A percentile compares a stretch with the other conserved stretches of the same genome.
These are phyloP conservation scores for Agrocybe praecox DNA, from an alignment of 768 basidiomycete genomes.

Conservation along the genomic window DNA sequence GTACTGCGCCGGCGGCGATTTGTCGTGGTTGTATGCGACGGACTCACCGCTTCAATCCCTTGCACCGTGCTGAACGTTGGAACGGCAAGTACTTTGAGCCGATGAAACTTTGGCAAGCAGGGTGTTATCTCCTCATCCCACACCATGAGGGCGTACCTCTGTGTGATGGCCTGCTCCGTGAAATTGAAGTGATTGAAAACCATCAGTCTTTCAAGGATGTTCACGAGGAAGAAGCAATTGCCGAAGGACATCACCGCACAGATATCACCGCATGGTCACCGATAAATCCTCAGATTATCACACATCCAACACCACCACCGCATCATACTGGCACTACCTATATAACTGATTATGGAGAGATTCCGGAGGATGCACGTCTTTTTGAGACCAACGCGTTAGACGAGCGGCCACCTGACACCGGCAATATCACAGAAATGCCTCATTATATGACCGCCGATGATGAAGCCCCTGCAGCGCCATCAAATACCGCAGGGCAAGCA, in stretches of 20 bases:
- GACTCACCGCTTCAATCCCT: slow-evolving; percentile 2
- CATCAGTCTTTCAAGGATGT: neutral
- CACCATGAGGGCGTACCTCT: neutral
- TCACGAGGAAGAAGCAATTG: neutral
- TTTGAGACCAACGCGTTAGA: too few species aligned
- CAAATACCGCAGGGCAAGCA: too few species aligned
- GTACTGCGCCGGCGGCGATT: neutral
- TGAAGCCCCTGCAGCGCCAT: too few species aligned
- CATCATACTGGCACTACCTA: too few species aligned
- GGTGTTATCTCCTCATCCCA: neutral
- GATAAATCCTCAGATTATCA: too few species aligned
- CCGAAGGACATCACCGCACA: neutral
- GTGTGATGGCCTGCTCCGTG: neutral
- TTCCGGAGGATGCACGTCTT: too few species aligned
- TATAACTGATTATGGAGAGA: too few species aligned
- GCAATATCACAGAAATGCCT: too few species aligned
- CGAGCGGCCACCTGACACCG: too few species aligned
- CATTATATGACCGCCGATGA: too few species aligned
- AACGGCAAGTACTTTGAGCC: slow-evolving; percentile 5
- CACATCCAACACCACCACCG: too few species aligned
- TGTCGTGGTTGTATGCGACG: slow-evolving; percentile 11
- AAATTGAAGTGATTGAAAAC: neutral
- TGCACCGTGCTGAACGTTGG: slow-evolving; percentile 15
- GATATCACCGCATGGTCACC: too few species aligned
- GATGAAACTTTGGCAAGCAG: slow-evolving; percentile 10